Evolutionary conservation across 805 yeast species (phyloP).

Genomic region (Yamadazyma endophytica): DNA sequence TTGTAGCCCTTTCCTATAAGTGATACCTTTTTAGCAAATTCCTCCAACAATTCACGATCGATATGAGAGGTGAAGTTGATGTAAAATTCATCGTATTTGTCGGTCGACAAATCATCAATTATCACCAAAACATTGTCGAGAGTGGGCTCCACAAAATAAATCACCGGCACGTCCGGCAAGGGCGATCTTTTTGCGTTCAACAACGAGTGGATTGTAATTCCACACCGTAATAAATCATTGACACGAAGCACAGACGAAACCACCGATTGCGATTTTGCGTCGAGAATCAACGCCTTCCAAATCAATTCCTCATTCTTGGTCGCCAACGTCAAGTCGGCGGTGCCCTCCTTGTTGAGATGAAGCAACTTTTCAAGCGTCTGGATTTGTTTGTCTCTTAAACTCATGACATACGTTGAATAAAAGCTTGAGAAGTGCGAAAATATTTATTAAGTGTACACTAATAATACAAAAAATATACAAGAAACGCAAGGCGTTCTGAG

Average conservation of each 20-base stretch:
- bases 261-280: conserved; percentile 74
- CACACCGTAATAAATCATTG: conserved; percentile 83
- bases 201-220: conserved; percentile 85
- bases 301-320: conserved; percentile 61
- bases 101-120: conserved; percentile 66
- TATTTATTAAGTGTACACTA: neutral
- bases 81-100: conserved; percentile 73
- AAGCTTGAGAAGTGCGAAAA: neutral
- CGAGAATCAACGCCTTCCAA: conserved; percentile 91
- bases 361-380: conserved; percentile 71
- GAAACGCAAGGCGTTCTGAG: neutral
- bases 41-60: conserved; percentile 76
- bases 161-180: conserved; percentile 90
- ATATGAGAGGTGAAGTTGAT: conserved; percentile 84
- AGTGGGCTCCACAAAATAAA: conserved; percentile 89
- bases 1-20: conserved; percentile 62
- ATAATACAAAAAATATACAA: conserved; percentile 1
- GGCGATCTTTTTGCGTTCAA: conserved; percentile 72
- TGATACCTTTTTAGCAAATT: conserved; percentile 80
- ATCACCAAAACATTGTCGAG: conserved; percentile 66
- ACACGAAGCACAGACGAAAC: conserved; percentile 90
- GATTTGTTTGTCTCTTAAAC: conserved; percentile 10
- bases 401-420: too few relatives aligned
- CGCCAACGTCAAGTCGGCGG: conserved; percentile 51
- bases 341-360: conserved; percentile 65